A percentile compares a stretch with the other conserved stretches of the same genome.
Conservation (phyloP, 2,329 filamentous ascomycete genomes). For the Trichoderma arundinaceum region DNA sequence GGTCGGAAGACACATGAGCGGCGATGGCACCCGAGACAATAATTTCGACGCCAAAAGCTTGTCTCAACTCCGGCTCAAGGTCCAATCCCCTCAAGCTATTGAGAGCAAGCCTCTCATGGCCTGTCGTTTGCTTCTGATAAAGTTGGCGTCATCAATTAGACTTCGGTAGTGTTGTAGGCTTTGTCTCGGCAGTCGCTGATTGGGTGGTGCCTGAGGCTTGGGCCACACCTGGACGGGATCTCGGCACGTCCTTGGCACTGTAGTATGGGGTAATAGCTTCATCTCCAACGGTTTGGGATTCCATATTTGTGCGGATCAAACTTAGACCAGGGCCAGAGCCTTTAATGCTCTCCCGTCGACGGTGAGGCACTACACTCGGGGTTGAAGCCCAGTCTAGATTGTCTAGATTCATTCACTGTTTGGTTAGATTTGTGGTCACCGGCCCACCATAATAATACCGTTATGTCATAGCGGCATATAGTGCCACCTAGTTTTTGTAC, state of each 20-base stretch:
- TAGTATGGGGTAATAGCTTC: conserved; percentile 8
- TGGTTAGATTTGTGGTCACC: background rate
- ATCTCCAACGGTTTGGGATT: background rate
- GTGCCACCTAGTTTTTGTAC: background rate
- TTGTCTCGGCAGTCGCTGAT: background rate
- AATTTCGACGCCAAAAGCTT: background rate
- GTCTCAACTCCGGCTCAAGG: background rate
- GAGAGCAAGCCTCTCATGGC: background rate
- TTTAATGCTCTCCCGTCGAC: background rate
- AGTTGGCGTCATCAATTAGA: background rate
- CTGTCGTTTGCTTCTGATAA: background rate
- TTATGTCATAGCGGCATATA: background rate
- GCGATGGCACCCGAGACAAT: background rate
- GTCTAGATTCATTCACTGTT: too few species aligned
- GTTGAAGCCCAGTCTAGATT: background rate
- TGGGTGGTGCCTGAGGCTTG: conserved; percentile 2
- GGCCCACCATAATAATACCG: background rate
- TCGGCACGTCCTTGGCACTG: background rate
- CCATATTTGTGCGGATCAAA: background rate
- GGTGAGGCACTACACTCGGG: background rate
- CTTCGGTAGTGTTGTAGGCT: background rate
- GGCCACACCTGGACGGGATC: background rate
- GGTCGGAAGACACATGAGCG: background rate
- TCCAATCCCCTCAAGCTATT: too few species aligned
- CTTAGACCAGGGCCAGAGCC: background rate